Conservation (phyloP, 2,329 filamentous ascomycete species). For the Penicillium sp. region DNA sequence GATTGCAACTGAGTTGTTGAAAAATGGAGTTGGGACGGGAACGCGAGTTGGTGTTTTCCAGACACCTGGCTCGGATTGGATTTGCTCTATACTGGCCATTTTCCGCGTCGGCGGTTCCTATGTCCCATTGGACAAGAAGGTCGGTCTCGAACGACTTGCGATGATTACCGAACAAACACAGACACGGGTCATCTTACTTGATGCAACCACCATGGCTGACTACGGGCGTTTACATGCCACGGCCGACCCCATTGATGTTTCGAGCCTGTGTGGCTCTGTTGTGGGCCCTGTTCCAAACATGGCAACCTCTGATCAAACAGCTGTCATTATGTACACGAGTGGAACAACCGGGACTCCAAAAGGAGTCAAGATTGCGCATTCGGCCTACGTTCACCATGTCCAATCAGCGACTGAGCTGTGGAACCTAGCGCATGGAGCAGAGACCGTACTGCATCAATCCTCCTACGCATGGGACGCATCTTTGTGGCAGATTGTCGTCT, state of each 20-base stretch:
- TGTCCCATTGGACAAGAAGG: slow-evolving; percentile 36
- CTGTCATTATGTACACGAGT: slow-evolving; percentile 23
- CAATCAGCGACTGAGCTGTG: slow-evolving; percentile 8
- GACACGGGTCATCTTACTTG: slow-evolving; percentile 9
- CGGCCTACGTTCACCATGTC: slow-evolving; percentile 15
- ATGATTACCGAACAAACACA: slow-evolving; percentile 21
- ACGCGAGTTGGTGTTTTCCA: slow-evolving; percentile 45
- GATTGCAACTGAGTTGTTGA: slow-evolving; percentile 36
- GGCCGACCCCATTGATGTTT: slow-evolving; percentile 7
- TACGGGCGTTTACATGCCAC: slow-evolving; percentile 3
- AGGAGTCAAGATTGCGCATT: slow-evolving; percentile 16
- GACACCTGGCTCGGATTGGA: slow-evolving; percentile 31
- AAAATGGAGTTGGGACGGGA: slow-evolving; percentile 14
- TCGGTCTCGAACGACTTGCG: slow-evolving; percentile 25
- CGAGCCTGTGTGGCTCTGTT: background rate
- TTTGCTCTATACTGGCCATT: slow-evolving; percentile 37
- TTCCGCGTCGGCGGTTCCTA: slow-evolving; percentile 35
- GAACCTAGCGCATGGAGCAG: slow-evolving; percentile 9
- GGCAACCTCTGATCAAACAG: slow-evolving; percentile 7
- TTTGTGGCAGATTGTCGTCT: slow-evolving; percentile 21
- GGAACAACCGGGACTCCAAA: slow-evolving; percentile 24
- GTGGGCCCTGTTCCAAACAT: background rate
- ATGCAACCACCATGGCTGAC: slow-evolving; percentile 9
- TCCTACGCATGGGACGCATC: slow-evolving; percentile 27
- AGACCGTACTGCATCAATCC: slow-evolving; percentile 26